These are phyloP conservation scores for Gracilariopsis chorda DNA, from an alignment of 23 red algal species.

Conservation along the genomic window DNA sequence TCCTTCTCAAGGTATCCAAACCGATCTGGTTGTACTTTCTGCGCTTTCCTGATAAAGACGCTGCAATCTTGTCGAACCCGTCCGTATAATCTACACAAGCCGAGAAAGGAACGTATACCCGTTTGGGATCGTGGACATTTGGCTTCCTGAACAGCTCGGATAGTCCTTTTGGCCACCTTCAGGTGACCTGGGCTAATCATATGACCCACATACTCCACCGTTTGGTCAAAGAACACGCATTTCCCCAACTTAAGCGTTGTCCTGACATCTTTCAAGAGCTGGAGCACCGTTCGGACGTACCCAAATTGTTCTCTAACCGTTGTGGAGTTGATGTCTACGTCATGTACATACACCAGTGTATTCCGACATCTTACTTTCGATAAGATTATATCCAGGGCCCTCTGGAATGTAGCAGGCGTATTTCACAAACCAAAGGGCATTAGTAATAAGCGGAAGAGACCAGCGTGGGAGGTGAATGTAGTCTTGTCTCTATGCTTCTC, in stretches of 20 bases:
- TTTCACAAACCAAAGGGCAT: neutral
- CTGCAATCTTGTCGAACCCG: no score
- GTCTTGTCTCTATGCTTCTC: neutral
- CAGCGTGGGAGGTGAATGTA: neutral
- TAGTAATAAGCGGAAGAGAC: neutral
- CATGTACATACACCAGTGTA: constrained; percentile 3
- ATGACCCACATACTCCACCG: no score
- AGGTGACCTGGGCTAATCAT: no score
- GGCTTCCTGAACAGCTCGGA: neutral
- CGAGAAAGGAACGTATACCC: neutral
- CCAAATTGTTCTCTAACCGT: neutral
- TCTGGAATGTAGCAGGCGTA: neutral
- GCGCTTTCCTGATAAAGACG: no score
- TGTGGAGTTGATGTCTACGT: neutral
- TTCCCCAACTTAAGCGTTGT: constrained; percentile 35
- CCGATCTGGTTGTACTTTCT: no score
- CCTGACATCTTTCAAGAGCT: no score
- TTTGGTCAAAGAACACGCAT: no score
- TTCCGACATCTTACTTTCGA: neutral
- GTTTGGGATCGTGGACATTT: neutral
- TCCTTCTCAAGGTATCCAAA: no score
- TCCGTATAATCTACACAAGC: neutral
- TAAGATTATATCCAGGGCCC: neutral
- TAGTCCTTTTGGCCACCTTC: neutral
- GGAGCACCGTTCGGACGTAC: neutral